These are phyloP conservation scores for Pseudozyma pruni DNA, from an alignment of 1,284 basidiomycete genomes.

Conservation along the genomic window DNA sequence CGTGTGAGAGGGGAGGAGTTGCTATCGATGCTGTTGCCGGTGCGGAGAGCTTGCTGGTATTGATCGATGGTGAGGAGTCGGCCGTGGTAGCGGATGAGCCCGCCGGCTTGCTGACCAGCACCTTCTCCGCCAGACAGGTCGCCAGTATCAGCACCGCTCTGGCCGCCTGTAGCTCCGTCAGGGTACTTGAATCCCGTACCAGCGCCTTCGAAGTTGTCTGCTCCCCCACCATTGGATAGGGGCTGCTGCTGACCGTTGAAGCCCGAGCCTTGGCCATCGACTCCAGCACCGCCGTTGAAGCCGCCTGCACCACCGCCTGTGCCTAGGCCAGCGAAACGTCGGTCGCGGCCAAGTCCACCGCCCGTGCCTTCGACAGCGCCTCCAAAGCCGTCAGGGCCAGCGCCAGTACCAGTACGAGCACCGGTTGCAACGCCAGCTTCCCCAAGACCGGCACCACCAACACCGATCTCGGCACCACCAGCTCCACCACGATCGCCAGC, in stretches of 20 bases:
- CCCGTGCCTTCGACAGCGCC: background rate
- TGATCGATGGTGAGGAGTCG: constrained; percentile 31
- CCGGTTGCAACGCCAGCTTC: constrained; percentile 3
- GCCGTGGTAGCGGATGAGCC: constrained; percentile 35
- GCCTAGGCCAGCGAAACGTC: background rate
- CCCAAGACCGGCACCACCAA: background rate
- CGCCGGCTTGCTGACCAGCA: constrained; percentile 13
- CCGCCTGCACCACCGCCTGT: background rate
- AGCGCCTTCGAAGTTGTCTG: too few relatives aligned
- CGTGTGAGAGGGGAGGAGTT: constrained; percentile 4
- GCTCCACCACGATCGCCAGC: background rate
- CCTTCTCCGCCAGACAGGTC: constrained; percentile 2
- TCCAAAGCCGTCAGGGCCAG: background rate
- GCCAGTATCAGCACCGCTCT: constrained; percentile 1
- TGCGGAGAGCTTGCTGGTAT: constrained; percentile 17
- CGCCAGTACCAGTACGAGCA: constrained; percentile 1
- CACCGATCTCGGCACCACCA: background rate
- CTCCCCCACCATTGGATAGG: too few relatives aligned
- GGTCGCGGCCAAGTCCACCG: background rate
- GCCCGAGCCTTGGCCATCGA: too few relatives aligned
- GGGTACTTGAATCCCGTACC: too few relatives aligned
- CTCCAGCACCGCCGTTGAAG: too few relatives aligned
- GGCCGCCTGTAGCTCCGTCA: too few relatives aligned
- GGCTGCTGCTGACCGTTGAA: too few relatives aligned
- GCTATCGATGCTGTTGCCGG: too few relatives aligned